These are phyloP conservation scores for Apiospora rasikravindrae DNA, from an alignment of 2,329 filamentous ascomycete genomes.

Conservation along the genomic window DNA sequence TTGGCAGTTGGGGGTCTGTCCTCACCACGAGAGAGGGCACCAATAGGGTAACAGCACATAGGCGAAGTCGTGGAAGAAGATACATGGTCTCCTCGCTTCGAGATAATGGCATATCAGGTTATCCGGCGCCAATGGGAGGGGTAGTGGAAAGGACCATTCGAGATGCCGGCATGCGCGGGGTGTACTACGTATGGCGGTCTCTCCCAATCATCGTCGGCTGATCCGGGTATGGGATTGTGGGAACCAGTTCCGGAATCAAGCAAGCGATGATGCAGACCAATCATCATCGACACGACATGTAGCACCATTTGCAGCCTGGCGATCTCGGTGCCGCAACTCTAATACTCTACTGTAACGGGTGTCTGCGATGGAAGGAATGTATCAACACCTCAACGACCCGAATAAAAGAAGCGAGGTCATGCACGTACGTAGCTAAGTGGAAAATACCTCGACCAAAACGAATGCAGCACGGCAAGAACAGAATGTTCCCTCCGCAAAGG, in stretches of 20 bases:
- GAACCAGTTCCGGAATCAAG: too few relatives aligned
- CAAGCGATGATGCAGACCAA: not conserved
- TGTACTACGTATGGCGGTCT: not conserved
- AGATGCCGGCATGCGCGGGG: not conserved
- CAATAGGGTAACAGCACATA: not conserved
- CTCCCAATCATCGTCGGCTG: not conserved
- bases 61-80: not conserved
- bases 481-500: not conserved
- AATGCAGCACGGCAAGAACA: not conserved
- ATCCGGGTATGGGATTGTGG: not conserved
- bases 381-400: not conserved
- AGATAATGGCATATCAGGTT: constrained; percentile 1
- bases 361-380: not conserved
- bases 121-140: not conserved
- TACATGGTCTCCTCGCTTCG: not conserved
- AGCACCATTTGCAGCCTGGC: not conserved
- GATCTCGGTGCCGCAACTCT: not conserved
- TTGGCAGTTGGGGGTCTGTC: not conserved
- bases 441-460: not conserved
- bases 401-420: not conserved
- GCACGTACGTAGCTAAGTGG: too few relatives aligned
- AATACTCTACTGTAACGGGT: too few relatives aligned
- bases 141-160: not conserved
- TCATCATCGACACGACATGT: not conserved
- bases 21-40: not conserved